Evolutionary conservation across 768 basidiomycete species (phyloP).

Genomic region (Chalciporus sphaerocephalus): DNA sequence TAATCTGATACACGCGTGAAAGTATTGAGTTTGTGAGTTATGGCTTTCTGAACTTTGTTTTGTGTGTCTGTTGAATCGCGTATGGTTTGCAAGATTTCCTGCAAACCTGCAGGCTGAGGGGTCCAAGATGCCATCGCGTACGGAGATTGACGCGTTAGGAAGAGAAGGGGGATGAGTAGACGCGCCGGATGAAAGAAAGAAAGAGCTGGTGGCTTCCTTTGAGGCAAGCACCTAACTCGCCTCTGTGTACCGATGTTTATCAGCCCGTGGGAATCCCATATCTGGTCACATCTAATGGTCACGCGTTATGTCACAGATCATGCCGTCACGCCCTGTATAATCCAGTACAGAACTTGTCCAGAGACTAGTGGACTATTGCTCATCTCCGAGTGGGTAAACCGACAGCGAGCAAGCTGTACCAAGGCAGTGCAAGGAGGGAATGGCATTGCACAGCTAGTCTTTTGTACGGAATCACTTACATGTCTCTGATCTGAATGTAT

Average conservation of each 20-base stretch:
- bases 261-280: constrained; percentile 33
- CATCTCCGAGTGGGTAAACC: no score
- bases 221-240: constrained; percentile 4
- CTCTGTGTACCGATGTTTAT: constrained; percentile 35
- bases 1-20: constrained; percentile 91
- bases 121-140: constrained; percentile 68
- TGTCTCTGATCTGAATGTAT: no score
- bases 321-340: background rate
- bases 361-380: no score
- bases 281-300: constrained; percentile 26
- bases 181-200: constrained; percentile 31
- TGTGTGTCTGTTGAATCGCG: constrained; percentile 84
- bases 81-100: constrained; percentile 89
- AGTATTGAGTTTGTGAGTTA: constrained; percentile 84
- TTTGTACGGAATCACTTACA: no score
- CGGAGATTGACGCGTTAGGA: constrained; percentile 28
- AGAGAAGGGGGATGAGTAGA: constrained; percentile 14
- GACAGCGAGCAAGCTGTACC: no score
- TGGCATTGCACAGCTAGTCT: no score
- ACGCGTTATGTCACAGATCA: constrained; percentile 12
- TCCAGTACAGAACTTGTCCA: background rate
- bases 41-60: constrained; percentile 66
- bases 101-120: constrained; percentile 80
- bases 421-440: no score
- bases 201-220: constrained; percentile 13